Evolutionary conservation across 805 yeast species (phyloP), one percentile per base, ranked within the genome.

Genomic region (Limtongia smithiae): DNA sequence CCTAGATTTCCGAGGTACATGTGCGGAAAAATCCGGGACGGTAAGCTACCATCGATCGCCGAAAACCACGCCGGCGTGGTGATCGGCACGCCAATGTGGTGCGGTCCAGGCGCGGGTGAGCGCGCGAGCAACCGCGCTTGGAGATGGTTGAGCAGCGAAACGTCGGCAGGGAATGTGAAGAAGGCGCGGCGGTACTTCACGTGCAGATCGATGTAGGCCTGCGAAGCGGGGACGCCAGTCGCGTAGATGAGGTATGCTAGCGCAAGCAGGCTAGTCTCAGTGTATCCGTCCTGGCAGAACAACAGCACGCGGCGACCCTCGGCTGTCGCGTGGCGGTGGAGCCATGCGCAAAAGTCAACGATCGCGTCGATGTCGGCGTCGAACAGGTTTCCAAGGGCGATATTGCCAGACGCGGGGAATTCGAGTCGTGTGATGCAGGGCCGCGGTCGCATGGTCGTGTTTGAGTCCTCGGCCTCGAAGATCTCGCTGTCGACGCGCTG

Each of bases 231-330:
- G 17, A 79, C 62, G 34, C 83, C 79, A 46, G 82, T 76, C 1
- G 85, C 65, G 66, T 83, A 91, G 50, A 91, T 83, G 49, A 84
- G 58, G 60, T 78, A 90, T 48, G 89, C 77, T 31, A 87, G 69
- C 0, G 80, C 77, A 34, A 90, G 66, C n/a, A 91, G 72, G 4
- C 95, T 80, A 44, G 90, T 83, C 62, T 89, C 96, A 0, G 96
- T 87, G 66, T 90, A 91, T 0, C 97, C 97, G 67, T 91, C 96
- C 1, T 85, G 78, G 62, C 96, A 88, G 63, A 80, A 83, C 8
- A 90, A 70, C 51, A 90, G 71, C 0, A 80, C 69, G 2, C 64
- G 62, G 1, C 12, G 53, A 51, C 40, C 41, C 28, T 36, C 59
- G 59, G 12, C 45, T 32, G 38, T 50, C 66, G 2, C 55, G 54